Evolutionary conservation across 2,329 filamentous ascomycete species (phyloP), one percentile per base, ranked within the genome.

Genomic region (Macrophomina phaseolina): DNA sequence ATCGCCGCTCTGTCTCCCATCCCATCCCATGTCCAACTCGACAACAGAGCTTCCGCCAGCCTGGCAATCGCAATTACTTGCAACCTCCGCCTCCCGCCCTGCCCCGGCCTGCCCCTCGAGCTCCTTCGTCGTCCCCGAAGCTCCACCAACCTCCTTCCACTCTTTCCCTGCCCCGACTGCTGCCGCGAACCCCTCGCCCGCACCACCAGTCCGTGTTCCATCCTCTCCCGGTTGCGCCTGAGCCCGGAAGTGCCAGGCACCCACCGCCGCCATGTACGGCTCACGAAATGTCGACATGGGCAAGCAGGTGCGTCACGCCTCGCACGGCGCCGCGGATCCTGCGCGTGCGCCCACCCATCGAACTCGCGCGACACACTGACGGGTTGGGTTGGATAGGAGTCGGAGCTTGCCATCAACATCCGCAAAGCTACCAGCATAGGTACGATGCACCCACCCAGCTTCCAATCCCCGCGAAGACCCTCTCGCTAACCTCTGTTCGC

Each of bases 401-500:
- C 86, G 55, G 87, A 90, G 76, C 82, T 90, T 70, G 83, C 86
- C 74, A 86, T 88, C 75, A 88, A 89, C 78, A 89, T 90, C 76
- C 86, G 86, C 74, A 90, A 90, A 80, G 88, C 88, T 42, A 90
- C 87, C 16, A 88, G 85, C 75, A 87, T 88, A 71, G 84, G 84
- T 85, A 77, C 71, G 30, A 53, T 70, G 69, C 72, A 66, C n/a
- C 40, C 30, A 53, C 34, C 60, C 11, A 12, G 36, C 48, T 23
- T 32, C 45, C 58, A 62, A 62, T 62, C 58, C 28, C 51, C 51
- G 9, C 34, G 56, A 9, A 16, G n/a, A 5, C 16, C 64, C 45
- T 67, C 56, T 61, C 67, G 65, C 71, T 76, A 69, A 72, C 56
- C 28, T 5, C 5, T 4, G 9, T 4, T 11, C 40, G 4, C 65